phyloP scores from a whole-genome alignment of 495 filamentous ascomycete species.

The Daldinia loculata region DNA sequence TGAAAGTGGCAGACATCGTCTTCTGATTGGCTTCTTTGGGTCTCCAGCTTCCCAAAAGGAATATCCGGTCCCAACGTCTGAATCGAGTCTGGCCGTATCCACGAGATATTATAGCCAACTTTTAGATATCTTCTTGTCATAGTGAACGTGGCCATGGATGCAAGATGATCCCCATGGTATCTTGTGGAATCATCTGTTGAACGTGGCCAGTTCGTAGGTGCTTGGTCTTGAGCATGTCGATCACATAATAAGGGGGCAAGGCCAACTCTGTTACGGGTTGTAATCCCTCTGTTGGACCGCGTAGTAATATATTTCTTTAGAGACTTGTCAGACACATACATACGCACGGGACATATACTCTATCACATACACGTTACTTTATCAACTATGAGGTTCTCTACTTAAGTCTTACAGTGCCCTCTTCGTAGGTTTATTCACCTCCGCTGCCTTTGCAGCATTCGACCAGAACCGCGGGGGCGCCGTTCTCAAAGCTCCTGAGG shows the following conservation, averaged over 20 bases:
- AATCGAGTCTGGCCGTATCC: not conserved
- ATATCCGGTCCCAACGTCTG: conserved; percentile 3
- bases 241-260: conserved; percentile 17
- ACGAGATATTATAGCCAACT: not conserved
- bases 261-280: not conserved
- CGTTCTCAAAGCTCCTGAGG: conserved; percentile 15
- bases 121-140: not conserved
- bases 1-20: not conserved
- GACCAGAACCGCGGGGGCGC: conserved; percentile 22
- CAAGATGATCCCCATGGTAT: not conserved
- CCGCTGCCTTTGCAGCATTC: conserved; percentile 12
- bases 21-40: conserved; percentile 8
- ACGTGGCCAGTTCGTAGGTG: conserved; percentile 8
- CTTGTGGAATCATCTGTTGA: not conserved
- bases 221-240: conserved; percentile 8
- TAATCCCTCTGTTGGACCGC: conserved; percentile 4
- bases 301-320: conserved; percentile 1
- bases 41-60: conserved; percentile 3
- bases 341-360: not conserved
- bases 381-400: conserved; percentile 11
- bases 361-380: not conserved
- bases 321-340: not conserved
- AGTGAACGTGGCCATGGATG: not conserved
- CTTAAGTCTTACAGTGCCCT: not conserved
- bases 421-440: not conserved